These are phyloP conservation scores for Aspergillus pseudoterreus DNA, from an alignment of 2,329 filamentous ascomycete species.

Conservation along the genomic window DNA sequence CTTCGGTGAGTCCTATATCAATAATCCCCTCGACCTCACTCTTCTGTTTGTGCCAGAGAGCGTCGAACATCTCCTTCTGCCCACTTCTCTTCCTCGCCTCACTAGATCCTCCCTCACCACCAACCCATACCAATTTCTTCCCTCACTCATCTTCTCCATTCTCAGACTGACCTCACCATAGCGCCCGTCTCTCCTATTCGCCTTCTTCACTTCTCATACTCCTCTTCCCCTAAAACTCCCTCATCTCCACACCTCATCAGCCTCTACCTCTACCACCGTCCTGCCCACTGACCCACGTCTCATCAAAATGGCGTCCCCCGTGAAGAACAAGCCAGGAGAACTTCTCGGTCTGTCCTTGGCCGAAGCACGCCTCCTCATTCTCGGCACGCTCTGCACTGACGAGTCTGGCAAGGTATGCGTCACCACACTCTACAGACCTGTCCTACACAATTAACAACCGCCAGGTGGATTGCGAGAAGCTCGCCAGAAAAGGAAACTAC, in stretches of 20 bases:
- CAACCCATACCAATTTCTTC: background rate
- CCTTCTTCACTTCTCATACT: conserved; percentile 3
- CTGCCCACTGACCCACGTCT: background rate
- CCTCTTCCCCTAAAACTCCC: background rate
- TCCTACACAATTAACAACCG: background rate
- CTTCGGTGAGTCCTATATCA: too few relatives aligned
- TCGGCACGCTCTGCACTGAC: conserved; percentile 14
- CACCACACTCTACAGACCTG: background rate
- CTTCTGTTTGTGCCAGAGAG: background rate
- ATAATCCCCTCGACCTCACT: conserved; percentile 1
- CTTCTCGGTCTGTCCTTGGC: conserved; percentile 12
- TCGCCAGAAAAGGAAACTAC: conserved; percentile 34
- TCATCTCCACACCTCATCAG: background rate
- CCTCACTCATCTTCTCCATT: background rate
- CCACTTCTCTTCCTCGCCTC: background rate
- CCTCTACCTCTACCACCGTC: background rate
- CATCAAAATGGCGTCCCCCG: conserved; percentile 10
- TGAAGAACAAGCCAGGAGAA: conserved; percentile 13
- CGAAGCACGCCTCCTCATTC: conserved; percentile 19
- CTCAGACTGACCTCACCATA: background rate
- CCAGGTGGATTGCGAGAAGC: conserved; percentile 38
- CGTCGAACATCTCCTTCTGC: background rate
- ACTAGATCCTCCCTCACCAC: conserved; percentile 1
- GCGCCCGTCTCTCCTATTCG: background rate
- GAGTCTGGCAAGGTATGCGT: conserved; percentile 13